Evolutionary conservation across 1,284 basidiomycete species (phyloP).

Genomic region (Cerrena zonata): DNA sequence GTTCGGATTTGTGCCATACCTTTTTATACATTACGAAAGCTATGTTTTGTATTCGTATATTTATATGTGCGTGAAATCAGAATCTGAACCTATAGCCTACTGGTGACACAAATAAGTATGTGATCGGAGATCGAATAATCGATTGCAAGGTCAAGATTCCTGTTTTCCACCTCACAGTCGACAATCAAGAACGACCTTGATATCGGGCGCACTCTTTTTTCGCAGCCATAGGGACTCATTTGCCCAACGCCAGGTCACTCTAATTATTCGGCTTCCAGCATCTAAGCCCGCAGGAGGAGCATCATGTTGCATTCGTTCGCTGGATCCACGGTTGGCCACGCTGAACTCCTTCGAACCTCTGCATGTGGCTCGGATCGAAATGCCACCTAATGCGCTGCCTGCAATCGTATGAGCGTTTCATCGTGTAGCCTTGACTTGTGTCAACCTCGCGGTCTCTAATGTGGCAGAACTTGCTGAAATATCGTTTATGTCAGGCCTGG

Average conservation of each 20-base stretch:
- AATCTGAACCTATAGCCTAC: no score
- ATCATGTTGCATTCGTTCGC: neutral
- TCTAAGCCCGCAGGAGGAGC: neutral
- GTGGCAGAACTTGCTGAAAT: neutral
- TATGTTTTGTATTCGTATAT: no score
- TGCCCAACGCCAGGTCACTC: neutral
- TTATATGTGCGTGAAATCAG: no score
- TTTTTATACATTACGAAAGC: no score
- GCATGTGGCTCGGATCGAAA: neutral
- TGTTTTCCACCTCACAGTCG: neutral
- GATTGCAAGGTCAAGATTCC: neutral
- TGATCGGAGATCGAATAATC: no score
- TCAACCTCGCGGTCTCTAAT: neutral
- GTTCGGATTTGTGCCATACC: no score
- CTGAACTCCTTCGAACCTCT: neutral
- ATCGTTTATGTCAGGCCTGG: neutral
- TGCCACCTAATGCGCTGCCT: neutral
- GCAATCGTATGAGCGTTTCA: neutral
- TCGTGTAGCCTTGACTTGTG: neutral
- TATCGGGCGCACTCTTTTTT: neutral
- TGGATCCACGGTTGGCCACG: neutral
- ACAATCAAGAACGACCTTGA: neutral
- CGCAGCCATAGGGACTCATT: neutral
- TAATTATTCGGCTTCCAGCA: neutral
- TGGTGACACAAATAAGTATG: no score